A percentile compares a stretch with the other conserved stretches of the same genome.
Evolutionary conservation across 345 rosid species (phyloP).

Genomic region (Salix koriyanagi): DNA sequence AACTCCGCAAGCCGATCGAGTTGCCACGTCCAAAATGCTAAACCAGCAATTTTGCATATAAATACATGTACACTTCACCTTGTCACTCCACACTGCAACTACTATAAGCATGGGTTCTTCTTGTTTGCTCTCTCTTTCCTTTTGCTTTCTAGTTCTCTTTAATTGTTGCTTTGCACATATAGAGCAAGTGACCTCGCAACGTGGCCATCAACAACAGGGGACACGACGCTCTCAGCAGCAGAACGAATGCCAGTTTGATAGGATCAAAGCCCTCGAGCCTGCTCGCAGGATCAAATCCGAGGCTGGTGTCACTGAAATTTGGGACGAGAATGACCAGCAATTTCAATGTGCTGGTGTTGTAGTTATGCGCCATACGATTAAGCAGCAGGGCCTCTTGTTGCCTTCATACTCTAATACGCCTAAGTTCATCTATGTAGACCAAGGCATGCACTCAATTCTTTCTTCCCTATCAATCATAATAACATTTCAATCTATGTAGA

Average conservation of each 20-base stretch:
- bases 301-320: constrained; percentile 40
- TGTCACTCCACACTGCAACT: not conserved
- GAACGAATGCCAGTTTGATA: constrained; percentile 29
- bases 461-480: no score
- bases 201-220: not conserved
- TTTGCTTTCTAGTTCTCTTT: constrained; percentile 10
- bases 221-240: constrained; percentile 13
- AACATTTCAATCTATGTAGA: not conserved
- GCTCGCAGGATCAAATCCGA: constrained; percentile 26
- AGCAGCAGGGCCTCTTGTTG: constrained; percentile 32
- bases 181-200: not conserved
- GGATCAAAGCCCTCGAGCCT: constrained; percentile 34
- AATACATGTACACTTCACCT: not conserved
- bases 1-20: not conserved
- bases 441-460: constrained; percentile 21
- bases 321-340: constrained; percentile 38
- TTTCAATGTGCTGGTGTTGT: constrained; percentile 44
- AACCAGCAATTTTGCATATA: not conserved
- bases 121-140: not conserved
- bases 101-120: not conserved
- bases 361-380: constrained; percentile 33
- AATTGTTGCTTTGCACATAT: constrained; percentile 1
- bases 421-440: constrained; percentile 35
- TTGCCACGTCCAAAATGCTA: not conserved
- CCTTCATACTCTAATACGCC: constrained; percentile 40